These are phyloP conservation scores for Picea glauca DNA, from an alignment of 75 land plant species.

Conservation along the genomic window DNA sequence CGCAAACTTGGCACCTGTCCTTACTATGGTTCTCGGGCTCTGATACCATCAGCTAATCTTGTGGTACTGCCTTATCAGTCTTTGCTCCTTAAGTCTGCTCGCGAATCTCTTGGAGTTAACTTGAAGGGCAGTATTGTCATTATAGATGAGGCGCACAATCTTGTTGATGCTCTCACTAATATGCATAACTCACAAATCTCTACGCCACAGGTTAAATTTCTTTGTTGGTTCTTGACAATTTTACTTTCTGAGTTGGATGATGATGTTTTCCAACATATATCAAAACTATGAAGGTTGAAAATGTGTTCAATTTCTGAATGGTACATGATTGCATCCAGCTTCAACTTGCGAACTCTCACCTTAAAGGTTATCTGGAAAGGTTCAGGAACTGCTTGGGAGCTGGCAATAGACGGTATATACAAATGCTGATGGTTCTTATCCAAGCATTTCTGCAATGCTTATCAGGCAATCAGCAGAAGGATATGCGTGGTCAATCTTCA, in stretches of 20 bases:
- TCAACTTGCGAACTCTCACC: conserved; percentile 47
- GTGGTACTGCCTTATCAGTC: conserved; percentile 96
- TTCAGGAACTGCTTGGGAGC: conserved; percentile 73
- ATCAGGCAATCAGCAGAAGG: neutral
- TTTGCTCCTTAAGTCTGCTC: conserved; percentile 72
- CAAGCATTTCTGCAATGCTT: conserved; percentile 51
- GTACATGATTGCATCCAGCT: conserved; percentile 45
- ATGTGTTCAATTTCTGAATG: conserved; percentile 2
- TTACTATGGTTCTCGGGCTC: conserved; percentile 85
- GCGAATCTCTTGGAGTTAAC: conserved; percentile 80
- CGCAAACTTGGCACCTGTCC: conserved; percentile 76
- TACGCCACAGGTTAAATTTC: conserved; percentile 53
- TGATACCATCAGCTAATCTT: conserved; percentile 78
- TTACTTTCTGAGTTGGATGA: neutral
- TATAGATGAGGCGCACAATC: conserved; percentile 96
- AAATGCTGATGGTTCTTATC: conserved; percentile 69
- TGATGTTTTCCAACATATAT: neutral
- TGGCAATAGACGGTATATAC: conserved; percentile 90
- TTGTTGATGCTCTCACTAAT: conserved; percentile 82
- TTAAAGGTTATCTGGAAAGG: conserved; percentile 55
- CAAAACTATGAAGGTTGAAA: neutral
- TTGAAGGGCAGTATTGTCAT: conserved; percentile 79
- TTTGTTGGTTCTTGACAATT: neutral
- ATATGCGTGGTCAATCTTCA: neutral
- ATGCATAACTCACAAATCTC: conserved; percentile 85